Evolutionary conservation across 2,329 filamentous ascomycete species (phyloP).

Genomic region (Colletotrichum tamarilloi): DNA sequence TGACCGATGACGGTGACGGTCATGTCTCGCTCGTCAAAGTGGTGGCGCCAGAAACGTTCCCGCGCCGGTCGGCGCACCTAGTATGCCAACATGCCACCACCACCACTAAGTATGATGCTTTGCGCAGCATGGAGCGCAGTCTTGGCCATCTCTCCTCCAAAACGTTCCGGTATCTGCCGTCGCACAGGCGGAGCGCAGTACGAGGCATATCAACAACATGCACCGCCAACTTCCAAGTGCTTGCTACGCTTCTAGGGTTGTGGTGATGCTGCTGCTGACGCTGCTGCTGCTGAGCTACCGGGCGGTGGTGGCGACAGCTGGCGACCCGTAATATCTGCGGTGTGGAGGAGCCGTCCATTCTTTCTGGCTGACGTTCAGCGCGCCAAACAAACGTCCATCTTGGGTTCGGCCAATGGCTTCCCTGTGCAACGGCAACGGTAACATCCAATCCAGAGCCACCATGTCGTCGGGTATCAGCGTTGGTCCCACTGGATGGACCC

Average conservation of each 20-base stretch:
- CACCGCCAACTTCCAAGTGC: slow-evolving; percentile 1
- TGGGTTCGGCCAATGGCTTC: slow-evolving; percentile 8
- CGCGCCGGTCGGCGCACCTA: not conserved
- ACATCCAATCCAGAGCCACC: slow-evolving; percentile 16
- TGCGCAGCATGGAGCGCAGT: not conserved
- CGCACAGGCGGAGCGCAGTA: slow-evolving; percentile 15
- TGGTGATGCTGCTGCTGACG: not conserved
- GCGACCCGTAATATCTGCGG: slow-evolving; percentile 20
- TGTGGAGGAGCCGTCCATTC: slow-evolving; percentile 15
- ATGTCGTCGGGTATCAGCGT: slow-evolving; percentile 12
- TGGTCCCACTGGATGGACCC: not conserved
- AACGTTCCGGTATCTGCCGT: not conserved
- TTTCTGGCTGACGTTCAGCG: slow-evolving; percentile 8
- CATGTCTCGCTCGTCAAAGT: not conserved
- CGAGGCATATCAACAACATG: slow-evolving; percentile 8
- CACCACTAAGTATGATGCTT: not conserved
- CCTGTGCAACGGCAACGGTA: slow-evolving; percentile 14
- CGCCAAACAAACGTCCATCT: slow-evolving; percentile 6
- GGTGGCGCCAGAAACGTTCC: not conserved
- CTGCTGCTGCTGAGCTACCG: not conserved
- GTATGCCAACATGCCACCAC: not conserved
- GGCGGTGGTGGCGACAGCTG: slow-evolving; percentile 24
- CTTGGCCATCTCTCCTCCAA: not conserved
- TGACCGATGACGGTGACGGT: not conserved
- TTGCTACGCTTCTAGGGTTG: slow-evolving; percentile 11